Conservation (phyloP, 768 basidiomycete genomes). For the Tylopilus felleus region DNA sequence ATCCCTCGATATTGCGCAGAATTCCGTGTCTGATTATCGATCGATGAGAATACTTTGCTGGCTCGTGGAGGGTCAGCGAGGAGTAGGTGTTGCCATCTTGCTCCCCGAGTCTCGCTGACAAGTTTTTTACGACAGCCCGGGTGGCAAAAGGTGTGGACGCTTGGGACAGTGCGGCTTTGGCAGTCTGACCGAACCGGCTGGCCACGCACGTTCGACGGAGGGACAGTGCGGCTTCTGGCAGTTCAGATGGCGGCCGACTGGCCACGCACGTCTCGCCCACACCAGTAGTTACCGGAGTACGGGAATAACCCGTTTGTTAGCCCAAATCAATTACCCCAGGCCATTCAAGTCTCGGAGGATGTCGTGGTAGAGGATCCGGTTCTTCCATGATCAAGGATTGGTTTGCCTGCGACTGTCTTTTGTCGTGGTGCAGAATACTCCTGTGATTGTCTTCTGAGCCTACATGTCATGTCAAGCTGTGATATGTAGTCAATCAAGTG, state of each 20-base stretch:
- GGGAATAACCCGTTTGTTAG: conserved; percentile 27
- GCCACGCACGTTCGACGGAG: conserved; percentile 7
- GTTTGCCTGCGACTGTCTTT: not conserved
- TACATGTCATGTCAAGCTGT: conserved; percentile 33
- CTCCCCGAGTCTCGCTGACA: not conserved
- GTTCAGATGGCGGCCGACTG: conserved; percentile 4
- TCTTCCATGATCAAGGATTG: not conserved
- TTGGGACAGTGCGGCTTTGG: not conserved
- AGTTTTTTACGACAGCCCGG: conserved; percentile 2
- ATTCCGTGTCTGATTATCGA: conserved; percentile 7
- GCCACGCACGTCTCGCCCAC: conserved; percentile 3
- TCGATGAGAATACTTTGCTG: conserved; percentile 21
- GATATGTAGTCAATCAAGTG: conserved; percentile 28
- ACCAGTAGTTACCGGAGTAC: conserved; percentile 19
- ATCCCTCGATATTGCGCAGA: conserved; percentile 1
- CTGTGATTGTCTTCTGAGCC: conserved; percentile 23
- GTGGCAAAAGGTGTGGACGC: conserved; percentile 10
- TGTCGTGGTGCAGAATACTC: not conserved
- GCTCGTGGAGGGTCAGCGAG: conserved; percentile 20
- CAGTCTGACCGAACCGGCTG: conserved; percentile 3
- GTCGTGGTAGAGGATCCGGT: conserved; percentile 1
- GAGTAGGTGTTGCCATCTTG: conserved; percentile 3
- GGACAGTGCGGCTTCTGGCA: not conserved
- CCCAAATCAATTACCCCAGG: conserved; percentile 39
- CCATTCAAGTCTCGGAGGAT: conserved; percentile 29